Evolutionary conservation across 345 rosid species (phyloP), one percentile per base, ranked within the genome.

Genomic region (Camelina laxa): DNA sequence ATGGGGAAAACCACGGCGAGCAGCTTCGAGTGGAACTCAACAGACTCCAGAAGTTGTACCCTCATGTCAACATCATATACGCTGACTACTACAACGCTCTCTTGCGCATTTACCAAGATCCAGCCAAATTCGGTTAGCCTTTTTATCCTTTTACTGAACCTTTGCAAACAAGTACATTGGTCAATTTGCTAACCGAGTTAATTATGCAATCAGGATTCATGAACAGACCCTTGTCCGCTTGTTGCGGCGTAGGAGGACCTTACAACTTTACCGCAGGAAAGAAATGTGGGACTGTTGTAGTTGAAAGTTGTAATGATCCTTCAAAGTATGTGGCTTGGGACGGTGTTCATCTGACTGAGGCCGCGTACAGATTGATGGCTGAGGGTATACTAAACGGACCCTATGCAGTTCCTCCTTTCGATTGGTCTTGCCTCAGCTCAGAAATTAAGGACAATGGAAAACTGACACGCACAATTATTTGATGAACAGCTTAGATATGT

Each of bases 321-420:
- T 77, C 81, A 6, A 74, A 69, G 33, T 70, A 65, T 64, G 73
- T 81, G 33, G 78, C 65, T 3, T 86, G 88, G 87, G 89, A 83
- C 12, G 84, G 84, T 1, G 0, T 83, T 16, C 87, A 83, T 69
- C 15, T 79, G 47, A 79, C 81, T 2, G 78, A 79, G 53, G 70
- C 75, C 54, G 78, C 78, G 3, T 67, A 79, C 39, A 73, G 14
- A 68, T 38, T 9, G 54, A 55, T 79, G 8, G 60, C 78, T 16
- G 64, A 73, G 4, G 78, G 70, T 4, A 17, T 79, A 51, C 73
- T 73, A 11, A 21, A 79, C 2, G 71, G 78, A 45, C 78, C 81
- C 0, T 64, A 70, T 39, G 67, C 71, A 4, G 31, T 17, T 27
- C 76, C 72, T 30, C 19, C 38, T 64, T 57, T 77, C n/a, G 15